A percentile compares a stretch with the other conserved stretches of the same genome.
These are phyloP conservation scores for Raphanus sativus DNA, from an alignment of 345 rosid species.

Conservation along the genomic window DNA sequence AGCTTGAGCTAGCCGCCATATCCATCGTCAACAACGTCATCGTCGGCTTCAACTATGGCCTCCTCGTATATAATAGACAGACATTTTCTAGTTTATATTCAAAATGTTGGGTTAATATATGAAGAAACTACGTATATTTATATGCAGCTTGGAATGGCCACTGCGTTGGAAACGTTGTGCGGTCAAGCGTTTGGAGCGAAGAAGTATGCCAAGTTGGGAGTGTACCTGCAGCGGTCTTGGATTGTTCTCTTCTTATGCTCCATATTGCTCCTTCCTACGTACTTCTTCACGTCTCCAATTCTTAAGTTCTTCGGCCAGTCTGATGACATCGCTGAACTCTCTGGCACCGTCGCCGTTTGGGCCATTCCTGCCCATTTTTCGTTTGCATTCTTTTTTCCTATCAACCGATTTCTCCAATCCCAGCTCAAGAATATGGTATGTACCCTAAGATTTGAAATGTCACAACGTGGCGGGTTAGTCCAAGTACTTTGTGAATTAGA, in stretches of 20 bases:
- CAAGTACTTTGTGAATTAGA: background rate
- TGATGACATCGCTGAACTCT: constrained; percentile 54
- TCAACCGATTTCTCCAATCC: constrained; percentile 71
- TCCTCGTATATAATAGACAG: constrained; percentile 40
- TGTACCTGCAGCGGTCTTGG: constrained; percentile 81
- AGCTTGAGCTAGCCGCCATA: constrained; percentile 73
- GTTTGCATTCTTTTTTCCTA: constrained; percentile 69
- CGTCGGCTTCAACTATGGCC: constrained; percentile 75
- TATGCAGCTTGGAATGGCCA: constrained; percentile 69
- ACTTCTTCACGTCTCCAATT: constrained; percentile 52
- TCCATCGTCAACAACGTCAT: constrained; percentile 66
- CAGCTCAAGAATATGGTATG: constrained; percentile 42
- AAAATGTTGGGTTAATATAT: background rate
- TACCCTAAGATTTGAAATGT: background rate
- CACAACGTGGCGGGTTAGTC: background rate
- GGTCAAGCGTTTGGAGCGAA: constrained; percentile 75
- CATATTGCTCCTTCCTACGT: constrained; percentile 55
- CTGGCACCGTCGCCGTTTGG: constrained; percentile 50
- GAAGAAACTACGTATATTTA: background rate
- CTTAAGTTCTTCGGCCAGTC: constrained; percentile 69
- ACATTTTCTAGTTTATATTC: background rate
- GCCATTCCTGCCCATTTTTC: constrained; percentile 77
- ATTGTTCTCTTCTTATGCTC: constrained; percentile 54
- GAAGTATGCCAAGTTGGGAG: constrained; percentile 62
- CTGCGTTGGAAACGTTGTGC: constrained; percentile 47